These are phyloP conservation scores for Phialophora expanda DNA, from an alignment of 2,329 filamentous ascomycete genomes.

Conservation along the genomic window DNA sequence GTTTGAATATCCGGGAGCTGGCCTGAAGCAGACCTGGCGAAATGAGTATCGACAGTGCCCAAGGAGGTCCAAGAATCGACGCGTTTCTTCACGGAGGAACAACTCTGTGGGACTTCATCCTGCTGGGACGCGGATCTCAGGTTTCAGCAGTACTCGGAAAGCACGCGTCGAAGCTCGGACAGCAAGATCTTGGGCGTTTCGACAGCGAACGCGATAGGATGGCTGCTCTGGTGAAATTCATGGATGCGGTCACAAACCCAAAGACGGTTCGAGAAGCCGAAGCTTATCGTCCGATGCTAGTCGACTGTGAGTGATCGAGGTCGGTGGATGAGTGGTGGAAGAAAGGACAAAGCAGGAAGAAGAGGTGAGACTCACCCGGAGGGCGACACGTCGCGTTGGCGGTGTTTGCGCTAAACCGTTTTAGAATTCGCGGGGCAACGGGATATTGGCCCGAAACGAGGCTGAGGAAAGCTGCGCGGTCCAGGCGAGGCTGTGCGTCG, in stretches of 20 bases:
- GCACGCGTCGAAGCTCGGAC: conserved; percentile 4
- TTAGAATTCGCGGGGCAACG: neutral
- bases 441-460: neutral
- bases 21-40: conserved; percentile 5
- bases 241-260: conserved; percentile 31
- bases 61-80: conserved; percentile 19
- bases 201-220: conserved; percentile 16
- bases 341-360: conserved; percentile 19
- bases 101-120: conserved; percentile 26
- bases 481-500: neutral
- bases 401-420: neutral
- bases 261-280: conserved; percentile 24
- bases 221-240: conserved; percentile 15
- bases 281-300: conserved; percentile 14
- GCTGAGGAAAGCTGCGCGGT: neutral
- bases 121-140: conserved; percentile 3
- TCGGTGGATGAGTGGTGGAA: conserved; percentile 13
- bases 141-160: conserved; percentile 3
- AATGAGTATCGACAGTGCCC: neutral
- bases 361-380: conserved; percentile 5
- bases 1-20: neutral
- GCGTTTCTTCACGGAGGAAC: conserved; percentile 22
- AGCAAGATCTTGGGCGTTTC: conserved; percentile 5
- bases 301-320: conserved; percentile 16
- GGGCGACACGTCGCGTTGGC: neutral